These are phyloP conservation scores for Clonostachys byssicola DNA, from an alignment of 2,329 filamentous ascomycete genomes.

Conservation along the genomic window DNA sequence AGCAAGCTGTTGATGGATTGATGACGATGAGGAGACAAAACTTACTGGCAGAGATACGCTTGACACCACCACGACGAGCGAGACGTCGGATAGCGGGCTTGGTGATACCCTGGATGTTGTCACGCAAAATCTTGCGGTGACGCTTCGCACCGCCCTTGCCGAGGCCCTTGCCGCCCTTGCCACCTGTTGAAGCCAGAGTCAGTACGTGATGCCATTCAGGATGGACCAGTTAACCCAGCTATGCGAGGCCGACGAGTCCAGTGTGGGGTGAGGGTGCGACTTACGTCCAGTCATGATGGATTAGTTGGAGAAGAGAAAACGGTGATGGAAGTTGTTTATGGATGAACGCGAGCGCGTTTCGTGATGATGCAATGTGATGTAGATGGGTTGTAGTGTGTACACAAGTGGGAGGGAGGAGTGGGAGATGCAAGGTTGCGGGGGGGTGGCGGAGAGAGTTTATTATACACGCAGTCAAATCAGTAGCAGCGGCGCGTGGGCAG, in stretches of 20 bases:
- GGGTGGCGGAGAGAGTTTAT: conserved; percentile 32
- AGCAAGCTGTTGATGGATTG: conserved; percentile 2
- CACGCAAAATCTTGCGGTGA: conserved; percentile 97
- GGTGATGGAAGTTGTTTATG: conserved; percentile 16
- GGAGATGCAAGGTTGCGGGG: conserved; percentile 33
- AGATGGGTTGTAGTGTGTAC: conserved; percentile 12
- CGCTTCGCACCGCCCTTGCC: conserved; percentile 98
- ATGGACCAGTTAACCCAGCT: background rate
- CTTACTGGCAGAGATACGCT: conserved; percentile 97
- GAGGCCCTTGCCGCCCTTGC: conserved; percentile 96
- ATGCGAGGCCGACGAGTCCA: conserved; percentile 4
- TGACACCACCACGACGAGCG: conserved; percentile 98
- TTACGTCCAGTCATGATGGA: conserved; percentile 72
- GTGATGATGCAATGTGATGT: conserved; percentile 8
- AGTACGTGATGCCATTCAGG: background rate
- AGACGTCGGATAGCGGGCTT: conserved; percentile 99
- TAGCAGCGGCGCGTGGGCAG: conserved; percentile 46
- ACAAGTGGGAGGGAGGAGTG: conserved; percentile 7
- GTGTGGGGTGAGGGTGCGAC: conserved; percentile 25
- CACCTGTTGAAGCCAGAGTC: conserved; percentile 55
- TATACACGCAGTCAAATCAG: conserved; percentile 28
- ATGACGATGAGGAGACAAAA: conserved; percentile 9
- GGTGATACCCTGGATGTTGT: conserved; percentile 99
- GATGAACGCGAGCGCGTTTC: conserved; percentile 15
- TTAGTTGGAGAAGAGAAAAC: conserved; percentile 17